Evolutionary conservation across 306 rosid genomes (phyloP).

Genomic region (Pyrus bretschneideri): DNA sequence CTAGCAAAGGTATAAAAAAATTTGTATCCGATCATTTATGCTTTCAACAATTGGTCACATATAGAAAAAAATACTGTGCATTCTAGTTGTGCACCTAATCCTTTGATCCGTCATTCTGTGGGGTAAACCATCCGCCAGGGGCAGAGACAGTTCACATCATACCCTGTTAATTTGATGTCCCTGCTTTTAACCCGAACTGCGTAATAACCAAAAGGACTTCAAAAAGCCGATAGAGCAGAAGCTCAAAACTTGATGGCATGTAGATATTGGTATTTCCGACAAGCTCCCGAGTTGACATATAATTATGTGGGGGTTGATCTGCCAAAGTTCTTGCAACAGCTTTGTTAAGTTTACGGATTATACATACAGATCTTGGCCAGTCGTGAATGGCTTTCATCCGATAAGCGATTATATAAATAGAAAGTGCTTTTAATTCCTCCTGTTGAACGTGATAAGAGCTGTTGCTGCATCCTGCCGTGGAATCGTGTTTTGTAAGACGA

Average conservation of each 20-base stretch:
- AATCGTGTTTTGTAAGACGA: too few species aligned
- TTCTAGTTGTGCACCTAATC: neutral
- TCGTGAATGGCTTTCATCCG: neutral
- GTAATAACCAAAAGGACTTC: neutral
- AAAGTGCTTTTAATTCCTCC: too few species aligned
- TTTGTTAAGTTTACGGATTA: neutral
- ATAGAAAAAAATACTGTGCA: too few species aligned
- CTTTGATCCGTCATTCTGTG: neutral
- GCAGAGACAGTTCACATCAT: neutral
- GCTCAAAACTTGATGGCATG: neutral
- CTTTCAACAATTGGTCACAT: too few species aligned
- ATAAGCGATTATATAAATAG: neutral
- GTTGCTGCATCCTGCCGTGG: too few species aligned
- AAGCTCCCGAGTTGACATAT: conserved; percentile 6
- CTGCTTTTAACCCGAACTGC: conserved; percentile 8
- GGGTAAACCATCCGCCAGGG: neutral
- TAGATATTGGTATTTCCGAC: neutral
- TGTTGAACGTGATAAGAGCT: too few species aligned
- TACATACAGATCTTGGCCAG: neutral
- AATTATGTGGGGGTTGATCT: neutral
- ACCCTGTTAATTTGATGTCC: neutral
- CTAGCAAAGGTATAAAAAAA: conserved; percentile 72
- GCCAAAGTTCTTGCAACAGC: conserved; percentile 6
- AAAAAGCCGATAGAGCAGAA: conserved; percentile 4
- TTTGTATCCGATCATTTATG: neutral